Conservation (phyloP, 345 rosid species). For the Gossypium stocksii region DNA sequence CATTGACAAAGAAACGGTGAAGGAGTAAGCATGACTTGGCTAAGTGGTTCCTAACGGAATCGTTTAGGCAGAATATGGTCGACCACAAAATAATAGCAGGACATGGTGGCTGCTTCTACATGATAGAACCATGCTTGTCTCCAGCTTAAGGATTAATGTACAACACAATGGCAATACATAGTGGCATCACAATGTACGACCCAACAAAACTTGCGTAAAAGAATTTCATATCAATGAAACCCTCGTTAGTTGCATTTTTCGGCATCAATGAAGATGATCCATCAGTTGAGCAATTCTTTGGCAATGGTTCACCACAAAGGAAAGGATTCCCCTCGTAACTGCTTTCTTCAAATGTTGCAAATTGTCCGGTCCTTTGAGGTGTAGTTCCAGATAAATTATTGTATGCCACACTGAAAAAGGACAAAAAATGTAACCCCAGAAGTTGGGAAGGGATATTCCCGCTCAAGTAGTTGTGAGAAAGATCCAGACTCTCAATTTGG, state of each 20-base stretch:
- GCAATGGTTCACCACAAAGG: not conserved
- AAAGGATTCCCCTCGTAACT: not conserved
- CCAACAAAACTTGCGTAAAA: no score
- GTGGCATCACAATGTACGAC: no score
- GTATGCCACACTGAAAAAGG: not conserved
- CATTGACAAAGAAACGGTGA: not conserved
- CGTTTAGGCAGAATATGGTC: not conserved
- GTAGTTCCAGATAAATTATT: not conserved
- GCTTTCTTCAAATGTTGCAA: not conserved
- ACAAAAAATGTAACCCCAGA: not conserved
- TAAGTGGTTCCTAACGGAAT: not conserved
- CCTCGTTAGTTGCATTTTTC: no score
- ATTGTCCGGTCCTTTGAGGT: not conserved
- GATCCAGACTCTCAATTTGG: not conserved
- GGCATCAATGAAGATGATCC: no score
- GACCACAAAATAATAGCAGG: not conserved
- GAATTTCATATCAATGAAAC: no score
- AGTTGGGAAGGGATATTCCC: not conserved
- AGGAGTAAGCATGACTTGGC: not conserved
- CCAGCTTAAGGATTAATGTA: no score
- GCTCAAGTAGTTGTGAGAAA: not conserved
- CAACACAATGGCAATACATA: no score
- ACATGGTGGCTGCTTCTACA: not conserved
- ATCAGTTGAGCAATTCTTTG: no score
- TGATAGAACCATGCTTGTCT: not conserved